phyloP scores from a whole-genome alignment of 495 filamentous ascomycete species.

The Penicillium simplicissimum region DNA sequence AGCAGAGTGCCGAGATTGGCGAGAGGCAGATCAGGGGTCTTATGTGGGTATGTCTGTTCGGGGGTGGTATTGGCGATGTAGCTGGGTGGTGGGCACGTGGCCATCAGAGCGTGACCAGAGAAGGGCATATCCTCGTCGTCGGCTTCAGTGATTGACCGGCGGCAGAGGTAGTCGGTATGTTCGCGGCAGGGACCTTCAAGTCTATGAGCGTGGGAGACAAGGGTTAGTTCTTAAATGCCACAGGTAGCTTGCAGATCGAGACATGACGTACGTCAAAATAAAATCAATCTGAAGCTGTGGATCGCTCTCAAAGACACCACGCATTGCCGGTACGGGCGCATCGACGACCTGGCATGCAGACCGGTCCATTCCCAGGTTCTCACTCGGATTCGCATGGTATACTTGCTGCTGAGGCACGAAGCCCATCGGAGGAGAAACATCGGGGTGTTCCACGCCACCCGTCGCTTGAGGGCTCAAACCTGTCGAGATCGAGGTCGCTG shows the following conservation, averaged over 20 bases:
- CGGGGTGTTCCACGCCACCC: slow-evolving; percentile 35
- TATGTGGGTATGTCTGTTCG: slow-evolving; percentile 43
- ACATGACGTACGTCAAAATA: slow-evolving; percentile 81
- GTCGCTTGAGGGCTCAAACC: slow-evolving; percentile 38
- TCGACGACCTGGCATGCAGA: slow-evolving; percentile 28
- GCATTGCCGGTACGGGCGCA: slow-evolving; percentile 40
- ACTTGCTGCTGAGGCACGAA: slow-evolving; percentile 37
- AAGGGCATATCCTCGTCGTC: slow-evolving; percentile 54
- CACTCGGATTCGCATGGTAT: slow-evolving; percentile 27
- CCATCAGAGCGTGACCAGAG: slow-evolving; percentile 88
- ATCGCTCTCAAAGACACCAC: slow-evolving; percentile 69
- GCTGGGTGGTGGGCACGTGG: slow-evolving; percentile 72
- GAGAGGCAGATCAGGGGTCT: slow-evolving; percentile 58
- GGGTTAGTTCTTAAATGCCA: slow-evolving; percentile 17
- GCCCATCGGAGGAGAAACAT: slow-evolving; percentile 35
- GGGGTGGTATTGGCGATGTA: slow-evolving; percentile 46
- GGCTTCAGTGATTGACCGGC: slow-evolving; percentile 47
- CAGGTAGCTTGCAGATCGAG: background rate
- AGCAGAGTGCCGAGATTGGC: slow-evolving; percentile 76
- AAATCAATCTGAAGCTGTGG: slow-evolving; percentile 89
- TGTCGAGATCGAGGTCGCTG: slow-evolving; percentile 41
- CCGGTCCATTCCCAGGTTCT: slow-evolving; percentile 37
- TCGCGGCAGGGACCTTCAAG: slow-evolving; percentile 95
- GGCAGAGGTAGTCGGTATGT: slow-evolving; percentile 72
- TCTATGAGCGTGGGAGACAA: slow-evolving; percentile 46